These are phyloP conservation scores for Ophiocordyceps camponoti-leonardi DNA, from an alignment of 2,329 filamentous ascomycete species.

Conservation along the genomic window DNA sequence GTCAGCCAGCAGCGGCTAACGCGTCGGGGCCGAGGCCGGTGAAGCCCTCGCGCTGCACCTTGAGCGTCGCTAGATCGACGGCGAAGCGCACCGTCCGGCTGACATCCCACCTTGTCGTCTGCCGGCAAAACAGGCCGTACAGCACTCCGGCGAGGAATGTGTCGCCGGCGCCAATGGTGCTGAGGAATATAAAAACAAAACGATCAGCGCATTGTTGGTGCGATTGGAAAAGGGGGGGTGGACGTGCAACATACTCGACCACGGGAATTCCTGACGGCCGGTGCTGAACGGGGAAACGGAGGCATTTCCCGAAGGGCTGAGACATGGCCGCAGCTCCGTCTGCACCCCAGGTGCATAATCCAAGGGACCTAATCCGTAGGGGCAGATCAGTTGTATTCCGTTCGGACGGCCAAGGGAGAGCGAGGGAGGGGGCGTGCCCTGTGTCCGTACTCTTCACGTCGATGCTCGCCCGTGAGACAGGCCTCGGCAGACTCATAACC, in stretches of 20 bases:
- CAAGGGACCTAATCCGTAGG: slow-evolving; percentile 23
- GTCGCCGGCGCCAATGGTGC: slow-evolving; percentile 57
- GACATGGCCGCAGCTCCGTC: slow-evolving; percentile 22
- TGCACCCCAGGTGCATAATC: slow-evolving; percentile 43
- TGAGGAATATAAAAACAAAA: slow-evolving; percentile 12
- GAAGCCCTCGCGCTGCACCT: slow-evolving; percentile 53
- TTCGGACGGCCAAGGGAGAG: not conserved
- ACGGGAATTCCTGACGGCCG: slow-evolving; percentile 23
- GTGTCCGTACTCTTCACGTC: slow-evolving; percentile 29
- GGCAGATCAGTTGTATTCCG: not conserved
- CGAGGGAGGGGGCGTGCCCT: slow-evolving; percentile 1
- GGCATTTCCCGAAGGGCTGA: slow-evolving; percentile 10
- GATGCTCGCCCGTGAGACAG: slow-evolving; percentile 29
- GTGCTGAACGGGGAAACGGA: slow-evolving; percentile 23
- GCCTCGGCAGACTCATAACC: slow-evolving; percentile 28
- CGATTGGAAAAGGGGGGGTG: not conserved
- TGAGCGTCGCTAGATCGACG: slow-evolving; percentile 48
- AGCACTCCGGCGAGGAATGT: slow-evolving; percentile 60
- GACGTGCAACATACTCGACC: slow-evolving; percentile 37
- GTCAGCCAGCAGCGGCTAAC: not conserved
- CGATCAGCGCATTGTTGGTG: not conserved
- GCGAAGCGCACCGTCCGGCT: slow-evolving; percentile 38
- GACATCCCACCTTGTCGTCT: slow-evolving; percentile 29
- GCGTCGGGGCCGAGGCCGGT: slow-evolving; percentile 24
- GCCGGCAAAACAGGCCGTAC: slow-evolving; percentile 37